These are phyloP conservation scores for Penicillium corylophilum DNA, from an alignment of 2,329 filamentous ascomycete species.

Conservation along the genomic window DNA sequence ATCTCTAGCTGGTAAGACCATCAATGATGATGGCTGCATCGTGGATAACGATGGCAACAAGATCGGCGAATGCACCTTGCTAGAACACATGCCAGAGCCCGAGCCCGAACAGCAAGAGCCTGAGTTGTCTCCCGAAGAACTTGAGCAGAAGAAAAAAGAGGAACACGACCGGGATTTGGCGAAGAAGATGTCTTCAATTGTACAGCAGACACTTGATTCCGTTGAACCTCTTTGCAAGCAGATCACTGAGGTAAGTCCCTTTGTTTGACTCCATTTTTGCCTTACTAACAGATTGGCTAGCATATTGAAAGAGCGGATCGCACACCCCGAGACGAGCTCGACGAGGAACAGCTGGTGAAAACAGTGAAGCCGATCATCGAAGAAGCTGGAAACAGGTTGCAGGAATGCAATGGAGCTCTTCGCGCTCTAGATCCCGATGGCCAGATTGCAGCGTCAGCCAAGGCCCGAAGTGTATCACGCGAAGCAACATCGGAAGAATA, in stretches of 20 bases:
- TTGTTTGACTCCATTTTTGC: not conserved
- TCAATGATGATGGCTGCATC: constrained; percentile 61
- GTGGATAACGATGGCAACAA: constrained; percentile 61
- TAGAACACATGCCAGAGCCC: not conserved
- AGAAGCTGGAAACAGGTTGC: not conserved
- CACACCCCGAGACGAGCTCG: not conserved
- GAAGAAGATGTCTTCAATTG: not conserved
- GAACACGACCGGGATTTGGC: not conserved
- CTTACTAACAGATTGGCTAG: not conserved
- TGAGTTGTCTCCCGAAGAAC: not conserved
- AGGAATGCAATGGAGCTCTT: not conserved
- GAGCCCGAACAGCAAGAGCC: not conserved
- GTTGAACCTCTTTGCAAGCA: not conserved
- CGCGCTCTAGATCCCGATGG: not conserved
- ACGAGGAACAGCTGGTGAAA: not conserved
- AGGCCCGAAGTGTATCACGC: not conserved
- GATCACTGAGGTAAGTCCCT: not conserved
- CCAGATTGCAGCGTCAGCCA: not conserved
- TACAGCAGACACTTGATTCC: not conserved
- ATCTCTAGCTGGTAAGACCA: constrained; percentile 52
- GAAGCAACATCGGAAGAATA: not conserved
- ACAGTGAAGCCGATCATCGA: not conserved
- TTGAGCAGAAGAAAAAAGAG: not conserved
- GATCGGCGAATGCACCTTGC: constrained; percentile 17
- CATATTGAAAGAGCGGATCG: not conserved